Conservation (phyloP, 1,284 basidiomycete species). For the Microbotryomycetes sp. region DNA sequence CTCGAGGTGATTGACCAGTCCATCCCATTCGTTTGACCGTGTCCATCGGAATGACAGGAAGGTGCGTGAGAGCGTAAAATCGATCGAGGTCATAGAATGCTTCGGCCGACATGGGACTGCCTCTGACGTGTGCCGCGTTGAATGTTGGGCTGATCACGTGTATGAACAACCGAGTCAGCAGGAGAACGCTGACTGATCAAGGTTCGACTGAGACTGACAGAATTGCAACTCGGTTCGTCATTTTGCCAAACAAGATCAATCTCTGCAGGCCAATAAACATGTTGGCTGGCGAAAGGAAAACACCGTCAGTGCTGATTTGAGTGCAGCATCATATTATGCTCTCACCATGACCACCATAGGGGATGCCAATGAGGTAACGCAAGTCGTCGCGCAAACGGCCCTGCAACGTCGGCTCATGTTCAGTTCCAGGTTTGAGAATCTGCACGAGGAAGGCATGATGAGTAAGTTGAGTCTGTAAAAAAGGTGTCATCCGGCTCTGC, state of each 20-base stretch:
- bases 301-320: neutral
- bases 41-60: conserved; percentile 21
- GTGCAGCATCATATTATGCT: neutral
- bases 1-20: neutral
- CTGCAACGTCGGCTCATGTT: conserved; percentile 5
- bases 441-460: neutral
- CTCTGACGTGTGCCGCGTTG: conserved; percentile 26
- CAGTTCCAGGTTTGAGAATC: neutral
- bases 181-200: neutral
- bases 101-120: conserved; percentile 8
- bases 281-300: conserved; percentile 15
- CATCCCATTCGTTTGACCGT: conserved; percentile 11
- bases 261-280: conserved; percentile 26
- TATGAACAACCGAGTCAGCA: neutral
- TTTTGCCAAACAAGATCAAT: conserved; percentile 26
- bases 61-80: conserved; percentile 20
- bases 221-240: conserved; percentile 30
- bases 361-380: conserved; percentile 17
- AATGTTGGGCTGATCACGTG: conserved; percentile 17
- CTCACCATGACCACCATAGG: conserved; percentile 28
- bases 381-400: conserved; percentile 18
- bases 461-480: too few species aligned
- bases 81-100: conserved; percentile 28
- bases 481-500: too few species aligned
- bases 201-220: conserved; percentile 10